These are phyloP conservation scores for Fistulifera pelliculosa DNA, from an alignment of 108 stramenopile species.

Conservation along the genomic window DNA sequence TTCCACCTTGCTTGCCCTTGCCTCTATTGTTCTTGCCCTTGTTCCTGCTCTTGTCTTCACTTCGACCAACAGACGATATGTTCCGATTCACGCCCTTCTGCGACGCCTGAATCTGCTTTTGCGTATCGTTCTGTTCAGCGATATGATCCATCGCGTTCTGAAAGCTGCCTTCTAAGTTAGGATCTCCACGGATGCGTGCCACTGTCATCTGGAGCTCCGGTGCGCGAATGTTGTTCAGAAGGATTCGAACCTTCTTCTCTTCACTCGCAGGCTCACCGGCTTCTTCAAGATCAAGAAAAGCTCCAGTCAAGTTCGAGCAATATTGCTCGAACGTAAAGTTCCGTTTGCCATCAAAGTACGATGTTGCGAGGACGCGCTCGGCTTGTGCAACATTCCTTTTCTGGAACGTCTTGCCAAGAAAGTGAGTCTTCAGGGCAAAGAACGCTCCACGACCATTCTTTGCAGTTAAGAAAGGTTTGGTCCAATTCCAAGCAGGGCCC, in stretches of 20 bases:
- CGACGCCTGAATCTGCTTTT: background rate
- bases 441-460: conserved; percentile 23
- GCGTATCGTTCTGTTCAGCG: background rate
- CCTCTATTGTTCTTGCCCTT: no score
- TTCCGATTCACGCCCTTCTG: background rate
- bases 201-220: background rate
- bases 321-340: conserved; percentile 21
- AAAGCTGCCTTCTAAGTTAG: background rate
- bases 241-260: conserved; percentile 9
- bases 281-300: conserved; percentile 16
- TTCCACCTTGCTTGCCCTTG: no score
- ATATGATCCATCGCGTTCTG: background rate
- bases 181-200: background rate
- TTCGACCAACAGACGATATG: background rate
- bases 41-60: background rate
- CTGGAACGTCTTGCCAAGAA: conserved; percentile 5
- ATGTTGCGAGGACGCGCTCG: background rate
- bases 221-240: conserved; percentile 10
- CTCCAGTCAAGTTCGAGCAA: background rate
- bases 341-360: conserved; percentile 10
- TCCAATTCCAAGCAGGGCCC: conserved; percentile 14
- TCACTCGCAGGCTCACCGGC: conserved; percentile 11
- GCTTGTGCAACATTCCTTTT: conserved; percentile 1
- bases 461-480: conserved; percentile 2
- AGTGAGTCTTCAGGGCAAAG: conserved; percentile 15